A percentile compares a stretch with the other conserved stretches of the same genome.
Evolutionary conservation across 768 basidiomycete genomes (phyloP).

Genomic region (Termitomyces sp.): DNA sequence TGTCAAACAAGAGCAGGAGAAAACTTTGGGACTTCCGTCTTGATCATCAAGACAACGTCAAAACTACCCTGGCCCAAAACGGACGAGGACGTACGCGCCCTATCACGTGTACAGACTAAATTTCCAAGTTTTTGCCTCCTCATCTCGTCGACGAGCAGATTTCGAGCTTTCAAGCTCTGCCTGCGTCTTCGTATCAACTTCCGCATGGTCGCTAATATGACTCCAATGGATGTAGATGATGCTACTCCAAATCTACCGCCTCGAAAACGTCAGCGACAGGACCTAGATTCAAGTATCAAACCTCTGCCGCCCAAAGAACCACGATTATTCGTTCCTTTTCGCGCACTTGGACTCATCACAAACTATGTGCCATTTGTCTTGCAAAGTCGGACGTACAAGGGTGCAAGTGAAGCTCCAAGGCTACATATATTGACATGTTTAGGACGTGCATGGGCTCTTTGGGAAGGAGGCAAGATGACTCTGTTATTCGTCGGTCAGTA

Average conservation of each 20-base stretch:
- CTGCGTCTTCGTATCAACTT: background rate
- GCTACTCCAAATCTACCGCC: slow-evolving; percentile 38
- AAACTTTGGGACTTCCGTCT: too few relatives aligned
- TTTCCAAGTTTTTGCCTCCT: slow-evolving; percentile 8
- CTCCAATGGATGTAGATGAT: slow-evolving; percentile 21
- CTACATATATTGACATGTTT: slow-evolving; percentile 85
- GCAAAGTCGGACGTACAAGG: slow-evolving; percentile 83
- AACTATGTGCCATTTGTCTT: slow-evolving; percentile 88
- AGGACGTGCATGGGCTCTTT: slow-evolving; percentile 89
- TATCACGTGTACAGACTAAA: slow-evolving; percentile 15
- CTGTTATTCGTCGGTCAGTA: slow-evolving; percentile 90
- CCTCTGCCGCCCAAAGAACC: slow-evolving; percentile 31
- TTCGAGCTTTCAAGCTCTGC: background rate
- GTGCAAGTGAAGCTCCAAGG: slow-evolving; percentile 78
- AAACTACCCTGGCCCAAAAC: too few relatives aligned
- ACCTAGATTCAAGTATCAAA: slow-evolving; percentile 19
- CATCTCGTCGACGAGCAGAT: slow-evolving; percentile 1
- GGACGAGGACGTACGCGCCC: background rate
- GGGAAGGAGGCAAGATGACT: slow-evolving; percentile 94
- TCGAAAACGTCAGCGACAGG: slow-evolving; percentile 49
- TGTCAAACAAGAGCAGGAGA: too few relatives aligned
- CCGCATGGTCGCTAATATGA: slow-evolving; percentile 8
- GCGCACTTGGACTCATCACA: slow-evolving; percentile 92
- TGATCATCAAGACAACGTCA: too few relatives aligned
- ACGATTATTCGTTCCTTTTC: slow-evolving; percentile 86